A percentile compares a stretch with the other conserved stretches of the same genome.
phyloP scores from a whole-genome alignment of 2,329 filamentous ascomycete species.

The Clarireedia homoeocarpa region DNA sequence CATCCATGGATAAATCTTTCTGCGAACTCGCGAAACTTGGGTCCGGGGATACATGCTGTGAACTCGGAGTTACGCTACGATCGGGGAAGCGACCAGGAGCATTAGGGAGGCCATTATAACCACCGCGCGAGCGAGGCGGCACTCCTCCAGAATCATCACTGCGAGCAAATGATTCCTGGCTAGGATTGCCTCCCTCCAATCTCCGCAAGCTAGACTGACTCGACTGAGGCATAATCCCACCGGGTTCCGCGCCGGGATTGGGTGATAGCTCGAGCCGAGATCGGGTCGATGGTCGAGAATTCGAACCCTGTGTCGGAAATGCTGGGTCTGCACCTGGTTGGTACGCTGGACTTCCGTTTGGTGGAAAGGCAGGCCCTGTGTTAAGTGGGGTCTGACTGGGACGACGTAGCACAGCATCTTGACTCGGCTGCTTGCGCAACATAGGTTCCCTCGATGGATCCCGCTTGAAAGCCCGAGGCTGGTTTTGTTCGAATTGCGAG shows the following conservation, averaged over 20 bases:
- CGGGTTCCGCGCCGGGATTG: constrained; percentile 22
- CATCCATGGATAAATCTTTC: constrained; percentile 17
- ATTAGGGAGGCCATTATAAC: constrained; percentile 23
- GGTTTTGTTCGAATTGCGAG: constrained; percentile 19
- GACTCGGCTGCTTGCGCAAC: constrained; percentile 21
- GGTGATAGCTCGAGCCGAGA: constrained; percentile 24
- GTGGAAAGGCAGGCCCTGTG: constrained; percentile 15
- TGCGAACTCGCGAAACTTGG: constrained; percentile 15
- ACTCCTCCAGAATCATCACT: constrained; percentile 24
- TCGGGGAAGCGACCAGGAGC: constrained; percentile 27
- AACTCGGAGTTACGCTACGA: constrained; percentile 23
- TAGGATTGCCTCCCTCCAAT: constrained; percentile 24
- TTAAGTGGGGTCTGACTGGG: constrained; percentile 13
- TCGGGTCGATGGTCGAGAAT: constrained; percentile 21
- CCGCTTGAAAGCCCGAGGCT: constrained; percentile 19
- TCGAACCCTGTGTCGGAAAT: constrained; percentile 20
- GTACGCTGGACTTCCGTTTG: constrained; percentile 11
- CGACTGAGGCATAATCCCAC: constrained; percentile 13
- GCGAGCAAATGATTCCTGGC: constrained; percentile 28
- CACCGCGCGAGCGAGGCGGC: constrained; percentile 27
- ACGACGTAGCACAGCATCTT: constrained; percentile 25
- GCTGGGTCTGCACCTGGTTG: constrained; percentile 12
- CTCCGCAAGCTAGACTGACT: constrained; percentile 21
- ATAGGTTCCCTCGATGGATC: constrained; percentile 23
- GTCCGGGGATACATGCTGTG: no score